These are phyloP conservation scores for Neofusicoccum parvum DNA, from an alignment of 2,329 filamentous ascomycete species.

Conservation along the genomic window DNA sequence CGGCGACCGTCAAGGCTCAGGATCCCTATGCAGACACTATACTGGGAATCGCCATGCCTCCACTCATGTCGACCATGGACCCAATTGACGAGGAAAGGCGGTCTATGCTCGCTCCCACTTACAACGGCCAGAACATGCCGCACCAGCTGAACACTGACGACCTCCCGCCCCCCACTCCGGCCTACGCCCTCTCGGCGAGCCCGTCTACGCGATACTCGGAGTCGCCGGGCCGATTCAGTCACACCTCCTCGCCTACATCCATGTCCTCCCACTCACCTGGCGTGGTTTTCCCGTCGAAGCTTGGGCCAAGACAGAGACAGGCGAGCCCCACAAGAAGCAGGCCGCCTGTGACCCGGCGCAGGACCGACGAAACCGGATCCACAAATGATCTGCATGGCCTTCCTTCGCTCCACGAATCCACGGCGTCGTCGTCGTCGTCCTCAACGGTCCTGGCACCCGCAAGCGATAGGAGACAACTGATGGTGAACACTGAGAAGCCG, in stretches of 20 bases:
- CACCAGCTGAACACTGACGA: constrained; percentile 65
- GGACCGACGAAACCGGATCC: constrained; percentile 54
- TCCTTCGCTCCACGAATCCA: constrained; percentile 67
- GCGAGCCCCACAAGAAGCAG: constrained; percentile 59
- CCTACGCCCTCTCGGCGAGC: constrained; percentile 67
- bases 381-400: constrained; percentile 59
- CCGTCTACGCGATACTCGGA: constrained; percentile 76
- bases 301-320: constrained; percentile 53
- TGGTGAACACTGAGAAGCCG: constrained; percentile 25
- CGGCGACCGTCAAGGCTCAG: constrained; percentile 35
- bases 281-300: constrained; percentile 49
- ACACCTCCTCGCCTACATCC: constrained; percentile 77
- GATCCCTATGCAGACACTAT: constrained; percentile 47
- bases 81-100: constrained; percentile 25
- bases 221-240: constrained; percentile 72
- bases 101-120: constrained; percentile 28
- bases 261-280: constrained; percentile 74
- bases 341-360: constrained; percentile 63
- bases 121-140: constrained; percentile 32
- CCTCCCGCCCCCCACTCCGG: constrained; percentile 67
- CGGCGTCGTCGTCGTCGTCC: constrained; percentile 71
- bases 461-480: constrained; percentile 11
- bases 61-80: constrained; percentile 23
- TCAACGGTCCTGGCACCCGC: constrained; percentile 60
- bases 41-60: constrained; percentile 45